Evolutionary conservation across 2,329 filamentous ascomycete species (phyloP).

Genomic region (Arachnomyces sp.): DNA sequence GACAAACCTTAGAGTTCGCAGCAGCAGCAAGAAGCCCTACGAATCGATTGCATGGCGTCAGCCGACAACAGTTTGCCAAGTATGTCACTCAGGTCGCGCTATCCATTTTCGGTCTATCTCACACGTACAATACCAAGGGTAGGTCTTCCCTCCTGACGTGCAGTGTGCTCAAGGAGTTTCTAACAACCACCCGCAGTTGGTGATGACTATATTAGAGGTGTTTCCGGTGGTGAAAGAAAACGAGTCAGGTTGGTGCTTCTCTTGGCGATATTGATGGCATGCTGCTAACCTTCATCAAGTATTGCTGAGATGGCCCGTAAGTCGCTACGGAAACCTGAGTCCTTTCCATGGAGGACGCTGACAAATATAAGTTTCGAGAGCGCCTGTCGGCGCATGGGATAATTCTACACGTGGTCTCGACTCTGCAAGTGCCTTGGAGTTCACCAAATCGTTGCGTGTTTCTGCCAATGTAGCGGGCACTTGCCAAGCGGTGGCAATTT

Average conservation of each 20-base stretch:
- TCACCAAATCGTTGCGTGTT: conserved; percentile 46
- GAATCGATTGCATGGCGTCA: conserved; percentile 32
- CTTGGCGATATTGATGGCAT: conserved; percentile 7
- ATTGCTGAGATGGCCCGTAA: conserved; percentile 32
- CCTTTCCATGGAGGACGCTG: conserved; percentile 1
- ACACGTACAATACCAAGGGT: conserved; percentile 41
- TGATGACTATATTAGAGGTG: conserved; percentile 53
- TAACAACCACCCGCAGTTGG: conserved; percentile 21
- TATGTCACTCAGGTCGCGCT: conserved; percentile 35
- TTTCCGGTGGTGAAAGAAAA: conserved; percentile 56
- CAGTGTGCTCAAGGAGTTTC: neutral
- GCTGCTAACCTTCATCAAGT: conserved; percentile 17
- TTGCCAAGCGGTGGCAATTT: conserved; percentile 52
- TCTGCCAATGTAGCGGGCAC: conserved; percentile 44
- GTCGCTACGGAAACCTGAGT: conserved; percentile 3
- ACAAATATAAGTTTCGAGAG: conserved; percentile 23
- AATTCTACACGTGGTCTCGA: conserved; percentile 48
- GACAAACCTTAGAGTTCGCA: conserved; percentile 51
- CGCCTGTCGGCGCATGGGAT: conserved; percentile 35
- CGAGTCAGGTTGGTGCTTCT: conserved; percentile 45
- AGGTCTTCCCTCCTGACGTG: neutral
- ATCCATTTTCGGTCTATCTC: conserved; percentile 34
- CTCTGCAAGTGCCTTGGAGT: conserved; percentile 52
- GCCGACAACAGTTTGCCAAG: conserved; percentile 37
- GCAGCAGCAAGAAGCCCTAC: conserved; percentile 45